Conservation (phyloP, 345 rosid genomes). For the Triadica sebifera region DNA sequence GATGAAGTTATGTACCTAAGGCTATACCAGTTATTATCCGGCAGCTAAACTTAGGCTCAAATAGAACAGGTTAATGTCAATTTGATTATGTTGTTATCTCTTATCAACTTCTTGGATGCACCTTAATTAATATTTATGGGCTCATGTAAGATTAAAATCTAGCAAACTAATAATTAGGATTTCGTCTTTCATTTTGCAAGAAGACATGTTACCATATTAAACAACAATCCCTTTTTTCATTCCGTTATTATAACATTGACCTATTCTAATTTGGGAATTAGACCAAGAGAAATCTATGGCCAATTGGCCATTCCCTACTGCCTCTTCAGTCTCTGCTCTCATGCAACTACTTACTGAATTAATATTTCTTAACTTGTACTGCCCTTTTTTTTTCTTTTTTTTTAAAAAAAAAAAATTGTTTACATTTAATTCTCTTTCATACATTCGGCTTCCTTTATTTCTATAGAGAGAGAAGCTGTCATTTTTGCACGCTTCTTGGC, state of each 20-base stretch:
- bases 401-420: background rate
- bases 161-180: slow-evolving; percentile 10
- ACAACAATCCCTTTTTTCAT: too few relatives aligned
- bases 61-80: too few relatives aligned
- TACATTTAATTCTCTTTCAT: background rate
- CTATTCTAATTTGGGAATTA: background rate
- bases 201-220: background rate
- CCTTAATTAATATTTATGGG: background rate
- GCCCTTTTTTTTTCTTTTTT: background rate
- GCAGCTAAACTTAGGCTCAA: background rate
- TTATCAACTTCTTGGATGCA: background rate
- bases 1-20: too few relatives aligned
- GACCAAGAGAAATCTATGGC: background rate
- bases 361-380: too few relatives aligned
- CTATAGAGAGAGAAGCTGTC: background rate
- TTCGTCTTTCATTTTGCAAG: slow-evolving; percentile 4
- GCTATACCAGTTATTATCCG: background rate
- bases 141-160: background rate
- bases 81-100: too few relatives aligned
- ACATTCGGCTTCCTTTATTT: background rate
- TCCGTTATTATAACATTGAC: background rate
- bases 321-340: background rate
- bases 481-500: slow-evolving; percentile 13
- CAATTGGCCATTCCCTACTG: background rate
- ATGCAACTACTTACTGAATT: background rate